These are phyloP conservation scores for Ascochyta fabae DNA, from an alignment of 2,329 filamentous ascomycete species.

Conservation along the genomic window DNA sequence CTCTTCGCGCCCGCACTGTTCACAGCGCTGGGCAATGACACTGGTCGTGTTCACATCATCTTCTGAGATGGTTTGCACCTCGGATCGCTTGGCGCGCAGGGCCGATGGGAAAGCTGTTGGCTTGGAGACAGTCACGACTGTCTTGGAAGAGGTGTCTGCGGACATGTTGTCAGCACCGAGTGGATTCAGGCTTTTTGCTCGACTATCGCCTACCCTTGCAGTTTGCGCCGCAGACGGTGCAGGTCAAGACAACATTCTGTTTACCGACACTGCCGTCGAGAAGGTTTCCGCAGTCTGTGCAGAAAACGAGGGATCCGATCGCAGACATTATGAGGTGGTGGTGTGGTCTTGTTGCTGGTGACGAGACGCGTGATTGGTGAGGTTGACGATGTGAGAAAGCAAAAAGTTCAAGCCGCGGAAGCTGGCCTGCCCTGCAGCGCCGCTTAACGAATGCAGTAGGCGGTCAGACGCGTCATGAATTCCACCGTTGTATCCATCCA, in stretches of 20 bases:
- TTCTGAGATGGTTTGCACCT: slow-evolving; percentile 79
- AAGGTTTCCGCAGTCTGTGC: slow-evolving; percentile 89
- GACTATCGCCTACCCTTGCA: slow-evolving; percentile 70
- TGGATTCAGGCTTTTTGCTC: not conserved
- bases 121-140: slow-evolving; percentile 83
- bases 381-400: slow-evolving; percentile 18
- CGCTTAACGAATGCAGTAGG: slow-evolving; percentile 29
- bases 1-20: slow-evolving; percentile 79
- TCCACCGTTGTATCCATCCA: not conserved
- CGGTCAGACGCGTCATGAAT: slow-evolving; percentile 38
- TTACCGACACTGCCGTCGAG: slow-evolving; percentile 81
- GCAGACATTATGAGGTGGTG: slow-evolving; percentile 70
- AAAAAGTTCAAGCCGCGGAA: slow-evolving; percentile 28
- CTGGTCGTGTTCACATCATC: slow-evolving; percentile 79
- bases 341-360: slow-evolving; percentile 4
- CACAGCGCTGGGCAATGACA: slow-evolving; percentile 72
- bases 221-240: slow-evolving; percentile 83
- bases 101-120: slow-evolving; percentile 87
- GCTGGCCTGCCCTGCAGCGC: slow-evolving; percentile 16
- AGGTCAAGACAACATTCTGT: slow-evolving; percentile 76
- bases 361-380: slow-evolving; percentile 2
- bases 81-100: slow-evolving; percentile 85
- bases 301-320: slow-evolving; percentile 91
- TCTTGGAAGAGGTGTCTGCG: slow-evolving; percentile 62
- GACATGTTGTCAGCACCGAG: slow-evolving; percentile 5